Evolutionary conservation across 306 rosid genomes (phyloP), one percentile per base, ranked within the genome.

Genomic region (Phaseolus lunatus): DNA sequence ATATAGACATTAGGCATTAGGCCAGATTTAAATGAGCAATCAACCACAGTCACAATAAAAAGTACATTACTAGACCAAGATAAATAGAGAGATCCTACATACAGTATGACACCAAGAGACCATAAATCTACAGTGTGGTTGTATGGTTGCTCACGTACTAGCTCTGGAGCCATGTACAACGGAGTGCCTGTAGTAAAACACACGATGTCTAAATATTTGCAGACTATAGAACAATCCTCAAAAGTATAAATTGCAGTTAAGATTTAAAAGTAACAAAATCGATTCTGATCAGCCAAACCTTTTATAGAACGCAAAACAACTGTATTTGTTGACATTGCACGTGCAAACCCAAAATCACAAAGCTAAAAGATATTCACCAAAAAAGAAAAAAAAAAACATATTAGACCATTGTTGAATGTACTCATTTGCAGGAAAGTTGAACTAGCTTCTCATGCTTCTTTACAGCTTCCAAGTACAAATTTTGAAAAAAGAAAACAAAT

Each of bases 271-370:
- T 14, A 77, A 48, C 50, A 76, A 10, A 49, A 15, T 53, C 31
- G 72, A 72, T 19, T 78, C 37, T 57, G 31, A 84, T 56, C 58
- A 76, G 83, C 22, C 87, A 57, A 76, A 95, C 98, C 99, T 90
- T 95, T 95, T 37, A 95, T 95, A 77, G 99, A 95, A 75, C 96
- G 91, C 85, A 95, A 85, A 81, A 95, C 97, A 85, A 95, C 97
- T 70, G 97, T 95, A 61, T 95, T 95, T 57, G 97, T 89, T 58
- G 99, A 95, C 99, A 95, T 95, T 67, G 99, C 99, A 27, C 99
- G 97, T 66, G 99, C 99, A 88, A 95, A 95, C 52, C 99, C 99
- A 85, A 95, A 95, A 90, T 95, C 98, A 79, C 99, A 95, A 70
- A 92, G 99, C 99, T 95, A 87, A 39, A 43, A 73, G 35, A 77